Evolutionary conservation across 371 early-diverging fungal genomes (phyloP), one percentile per base, ranked within the genome.

Genomic region (Lichtheimia corymbifera): DNA sequence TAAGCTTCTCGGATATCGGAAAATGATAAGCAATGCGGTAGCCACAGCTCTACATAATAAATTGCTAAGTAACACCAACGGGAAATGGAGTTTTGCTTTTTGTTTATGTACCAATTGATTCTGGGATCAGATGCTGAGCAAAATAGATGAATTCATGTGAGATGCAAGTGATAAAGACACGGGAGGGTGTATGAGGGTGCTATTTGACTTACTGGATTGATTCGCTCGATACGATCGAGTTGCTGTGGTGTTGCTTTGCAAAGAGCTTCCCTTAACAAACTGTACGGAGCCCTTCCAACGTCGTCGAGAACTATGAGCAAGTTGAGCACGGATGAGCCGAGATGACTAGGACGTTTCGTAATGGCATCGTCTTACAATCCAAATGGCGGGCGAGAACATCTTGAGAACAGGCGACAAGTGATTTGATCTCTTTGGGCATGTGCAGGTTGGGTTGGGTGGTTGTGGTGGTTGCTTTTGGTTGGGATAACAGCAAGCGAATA

Each of bases 201-300:
- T 41, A n/a, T n/a, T n/a, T 9, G 22, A 50, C 62, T 65, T 79
- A 76, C 80, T 17, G 80, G 80, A 58, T 76, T 79, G 13, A 58
- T 51, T 47, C 53, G 65, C 53, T 79, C 80, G 17, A 79, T 76
- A 20, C 66, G 71, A 58, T 70, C 68, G 4, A 79, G 52, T 58
- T 79, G 80, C 51, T 73, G 67, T 6, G 77, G 64, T 13, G 71
- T 74, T 25, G 80, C 80, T 54, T 60, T 61, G 50, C 54, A 51
- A 28, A 79, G 58, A 2, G 77, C 65, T 1, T 56, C 45, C 44
- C 72, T 71, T 2, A 79, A 20, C 20, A 79, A 51, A 2, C 49
- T 52, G 44, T 73, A 79, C 2, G 80, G 80, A 2, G 72, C 67
- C 41, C 62, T 62, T 2, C 80, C 77, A 17, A 79, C 65, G 25